A percentile compares a stretch with the other conserved stretches of the same genome.
phyloP scores from a whole-genome alignment of 805 yeast species.

The Kurtzmaniella fragi region DNA sequence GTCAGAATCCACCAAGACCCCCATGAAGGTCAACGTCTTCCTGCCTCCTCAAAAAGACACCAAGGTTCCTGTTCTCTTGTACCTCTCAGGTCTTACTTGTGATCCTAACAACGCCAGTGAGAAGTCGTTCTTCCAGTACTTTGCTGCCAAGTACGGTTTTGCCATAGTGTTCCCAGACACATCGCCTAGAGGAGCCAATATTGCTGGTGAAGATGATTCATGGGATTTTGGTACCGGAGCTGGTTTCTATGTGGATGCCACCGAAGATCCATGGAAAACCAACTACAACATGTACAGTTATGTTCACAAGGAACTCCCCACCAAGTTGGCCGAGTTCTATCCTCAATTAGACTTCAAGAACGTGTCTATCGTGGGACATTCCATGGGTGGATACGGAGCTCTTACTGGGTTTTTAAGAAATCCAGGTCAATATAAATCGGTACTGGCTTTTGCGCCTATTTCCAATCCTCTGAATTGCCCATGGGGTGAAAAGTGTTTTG shows the following conservation, averaged over 20 bases:
- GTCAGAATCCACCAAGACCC: conserved; percentile 58
- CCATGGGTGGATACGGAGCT: conserved; percentile 99
- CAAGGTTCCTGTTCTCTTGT: conserved; percentile 67
- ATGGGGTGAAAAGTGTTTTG: conserved; percentile 88
- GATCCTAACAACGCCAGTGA: conserved; percentile 91
- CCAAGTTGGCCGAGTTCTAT: conserved; percentile 38
- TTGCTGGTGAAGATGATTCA: conserved; percentile 74
- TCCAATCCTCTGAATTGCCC: conserved; percentile 69
- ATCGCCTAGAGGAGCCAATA: conserved; percentile 81
- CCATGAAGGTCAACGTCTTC: conserved; percentile 81
- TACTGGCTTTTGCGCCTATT: conserved; percentile 89
- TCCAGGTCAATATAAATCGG: conserved; percentile 70
- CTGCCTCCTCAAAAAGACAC: conserved; percentile 48
- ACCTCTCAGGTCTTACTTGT: conserved; percentile 87
- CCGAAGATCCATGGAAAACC: conserved; percentile 60
- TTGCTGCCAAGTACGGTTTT: conserved; percentile 76
- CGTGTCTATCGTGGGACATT: conserved; percentile 86
- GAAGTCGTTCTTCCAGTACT: conserved; percentile 82
- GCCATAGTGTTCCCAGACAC: conserved; percentile 95
- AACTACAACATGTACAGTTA: conserved; percentile 87
- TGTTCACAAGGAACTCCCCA: conserved; percentile 67
- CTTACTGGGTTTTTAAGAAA: conserved; percentile 59
- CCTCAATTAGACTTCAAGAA: conserved; percentile 54
- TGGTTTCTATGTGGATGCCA: conserved; percentile 88
- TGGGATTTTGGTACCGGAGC: conserved; percentile 96